Evolutionary conservation across 371 early-diverging fungal species (phyloP), one percentile per base, ranked within the genome.

Genomic region (Mortierella sp.): DNA sequence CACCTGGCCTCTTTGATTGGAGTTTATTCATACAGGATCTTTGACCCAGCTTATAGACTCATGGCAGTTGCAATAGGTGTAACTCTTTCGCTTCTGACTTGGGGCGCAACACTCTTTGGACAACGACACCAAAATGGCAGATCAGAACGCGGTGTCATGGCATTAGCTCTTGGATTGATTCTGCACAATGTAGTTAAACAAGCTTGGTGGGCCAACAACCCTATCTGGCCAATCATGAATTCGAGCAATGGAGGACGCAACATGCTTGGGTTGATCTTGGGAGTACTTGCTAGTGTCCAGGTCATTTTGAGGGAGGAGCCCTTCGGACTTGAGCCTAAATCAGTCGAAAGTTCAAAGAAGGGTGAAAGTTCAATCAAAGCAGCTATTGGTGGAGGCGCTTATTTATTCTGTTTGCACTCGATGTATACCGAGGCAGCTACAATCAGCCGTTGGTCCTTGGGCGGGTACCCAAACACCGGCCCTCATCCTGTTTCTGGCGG

Each of bases 401-500:
- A 92, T 26, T 66, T 93, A 49, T 94, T 92, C 83, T 87, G 87
- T 15, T 84, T 93, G 68, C 95, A 93, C 68, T 89, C 91, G n/a
- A 87, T 94, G 88, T 93, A 82, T 67, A 85, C 93, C 0, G 95
- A 94, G 78, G 90, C 92, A 26, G 87, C 93, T 2, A 91, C 88
- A 40, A 86, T 93, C 57, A 88, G 88, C 75, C 90, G 95, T 45
- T 93, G 94, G 93, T 86, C 89, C 42, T 89, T 90, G 37, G 90
- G 89, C 65, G 95, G 95, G 5, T 93, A 93, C 77, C 94, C 95
- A 7, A 83, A 89, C 68, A 88, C 90, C 45, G 94, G 94, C 0
- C 94, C 95, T 35, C 85, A 86, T 23, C 93, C 94, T 15, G 90
- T 94, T n/a, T 89, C 92, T 1, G 93, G 92, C 90, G 93, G 95